Base-by-base conservation (phyloP, 768 basidiomycete genomes). In the Calvatia gigantea region DNA sequence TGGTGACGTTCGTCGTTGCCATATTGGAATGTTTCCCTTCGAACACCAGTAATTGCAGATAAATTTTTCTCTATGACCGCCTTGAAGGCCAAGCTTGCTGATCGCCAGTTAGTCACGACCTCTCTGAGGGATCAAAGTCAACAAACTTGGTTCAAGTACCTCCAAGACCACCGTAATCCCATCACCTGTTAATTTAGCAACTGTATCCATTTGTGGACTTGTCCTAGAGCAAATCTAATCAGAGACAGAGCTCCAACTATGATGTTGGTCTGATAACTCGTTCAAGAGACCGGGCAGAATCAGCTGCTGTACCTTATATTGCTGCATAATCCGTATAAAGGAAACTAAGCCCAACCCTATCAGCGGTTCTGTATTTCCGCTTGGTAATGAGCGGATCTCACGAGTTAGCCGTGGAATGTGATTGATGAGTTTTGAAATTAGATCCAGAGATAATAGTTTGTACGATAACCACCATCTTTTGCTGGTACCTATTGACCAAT, bases 1-100 rank as follows among this genome's bases (percentile, higher is more conserved):
- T 81, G 71, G 57, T 83, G 81, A 28, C 84, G 73, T 37, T 77
- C 80, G 25, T 70, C 74, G 14, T 62, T 47, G 1, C 85, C 84
- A 60, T 83, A 88, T 48, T 76, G 68, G 70, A 87, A 85, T 0
- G 82, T 81, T 62, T 74, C 77, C 39, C 28, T 55, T 14, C 7
- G 21, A 8, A 55, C 45, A n/a, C 39, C 45, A 12, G 44, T 46
- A 4, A 55, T 11, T 6, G 7, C 38, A 14, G 51, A 43, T 17
- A 29, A 14, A 15, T 32, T 47, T 14, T 46, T 23, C 12, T 47
- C 28, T 7, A 47, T 47, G 14, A 41, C 15, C 11, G 46, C 23
- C 27, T 19, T 28, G 25, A 55, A 55, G 5, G 54, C 54, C 32
- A 21, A 2, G 14, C 11, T 15, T 21, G 54, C 54, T 55, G 14